Evolutionary conservation across 768 basidiomycete genomes (phyloP).

Genomic region (Fomitopsis serialis): DNA sequence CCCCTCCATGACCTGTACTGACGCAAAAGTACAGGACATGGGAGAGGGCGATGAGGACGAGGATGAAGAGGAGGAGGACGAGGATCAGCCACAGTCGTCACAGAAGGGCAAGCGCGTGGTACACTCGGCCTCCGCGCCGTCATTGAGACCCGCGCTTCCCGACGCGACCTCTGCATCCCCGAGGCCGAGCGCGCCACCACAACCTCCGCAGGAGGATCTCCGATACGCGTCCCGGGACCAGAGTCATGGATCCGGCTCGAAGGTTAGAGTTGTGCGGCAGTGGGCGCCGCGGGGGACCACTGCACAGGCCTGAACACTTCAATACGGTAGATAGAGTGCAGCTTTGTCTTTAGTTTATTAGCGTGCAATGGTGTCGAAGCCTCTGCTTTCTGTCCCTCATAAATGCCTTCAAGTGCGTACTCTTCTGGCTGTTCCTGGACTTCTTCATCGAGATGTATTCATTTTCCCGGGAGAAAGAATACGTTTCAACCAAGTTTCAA

Average conservation of each 20-base stretch:
- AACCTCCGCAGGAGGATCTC: slow-evolving; percentile 37
- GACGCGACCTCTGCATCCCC: slow-evolving; percentile 42
- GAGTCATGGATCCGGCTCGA: slow-evolving; percentile 3
- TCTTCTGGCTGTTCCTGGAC: no score
- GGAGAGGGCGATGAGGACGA: slow-evolving; percentile 45
- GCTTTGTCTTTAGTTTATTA: not conserved
- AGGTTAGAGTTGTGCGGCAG: slow-evolving; percentile 45
- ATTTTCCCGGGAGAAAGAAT: no score
- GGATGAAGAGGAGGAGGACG: slow-evolving; percentile 43
- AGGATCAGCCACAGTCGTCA: not conserved
- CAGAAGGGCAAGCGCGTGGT: slow-evolving; percentile 9
- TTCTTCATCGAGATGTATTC: no score
- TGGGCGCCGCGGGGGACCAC: slow-evolving; percentile 26
- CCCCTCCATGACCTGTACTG: not conserved
- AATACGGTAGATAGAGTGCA: not conserved
- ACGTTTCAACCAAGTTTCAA: no score
- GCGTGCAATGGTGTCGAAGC: not conserved
- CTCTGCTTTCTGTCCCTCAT: not conserved
- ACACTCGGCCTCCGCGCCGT: slow-evolving; percentile 1
- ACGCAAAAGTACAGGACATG: slow-evolving; percentile 25
- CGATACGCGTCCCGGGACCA: slow-evolving; percentile 5
- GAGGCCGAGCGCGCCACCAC: slow-evolving; percentile 40
- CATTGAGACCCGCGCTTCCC: slow-evolving; percentile 30
- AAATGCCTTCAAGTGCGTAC: no score
- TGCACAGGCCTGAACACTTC: slow-evolving; percentile 25